Conservation (phyloP, 257 asterid genomes). For the Nicotiana noctiflora region DNA sequence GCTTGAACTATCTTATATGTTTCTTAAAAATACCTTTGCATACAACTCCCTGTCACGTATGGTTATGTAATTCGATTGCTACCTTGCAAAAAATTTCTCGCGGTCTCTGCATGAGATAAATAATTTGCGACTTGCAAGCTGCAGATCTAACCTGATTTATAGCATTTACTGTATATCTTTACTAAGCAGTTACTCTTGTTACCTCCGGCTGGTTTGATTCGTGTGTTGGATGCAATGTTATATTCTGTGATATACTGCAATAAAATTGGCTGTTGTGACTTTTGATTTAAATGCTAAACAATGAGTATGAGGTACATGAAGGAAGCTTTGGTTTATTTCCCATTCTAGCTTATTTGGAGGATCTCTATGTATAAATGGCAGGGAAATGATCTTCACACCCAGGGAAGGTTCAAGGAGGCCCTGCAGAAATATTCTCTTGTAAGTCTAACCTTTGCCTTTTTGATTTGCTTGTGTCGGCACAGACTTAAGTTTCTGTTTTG, state of each 20-base stretch:
- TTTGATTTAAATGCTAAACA: background rate
- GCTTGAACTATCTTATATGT: background rate
- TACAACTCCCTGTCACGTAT: background rate
- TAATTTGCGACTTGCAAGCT: background rate
- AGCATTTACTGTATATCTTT: background rate
- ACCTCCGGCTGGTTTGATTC: background rate
- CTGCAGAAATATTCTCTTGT: slow-evolving; percentile 75
- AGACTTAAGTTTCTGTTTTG: slow-evolving; percentile 1
- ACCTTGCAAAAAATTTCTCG: background rate
- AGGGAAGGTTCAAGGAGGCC: slow-evolving; percentile 66
- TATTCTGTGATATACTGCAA: background rate
- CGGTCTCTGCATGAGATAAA: background rate
- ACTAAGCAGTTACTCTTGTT: background rate
- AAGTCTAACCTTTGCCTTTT: slow-evolving; percentile 24
- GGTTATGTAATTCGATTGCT: background rate
- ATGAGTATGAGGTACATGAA: background rate
- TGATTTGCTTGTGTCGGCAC: slow-evolving; percentile 1
- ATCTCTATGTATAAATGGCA: slow-evolving; percentile 21
- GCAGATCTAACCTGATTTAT: background rate
- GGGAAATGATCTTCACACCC: slow-evolving; percentile 89
- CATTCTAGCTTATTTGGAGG: background rate
- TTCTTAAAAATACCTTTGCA: background rate
- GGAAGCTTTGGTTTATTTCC: background rate
- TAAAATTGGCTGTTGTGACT: background rate
- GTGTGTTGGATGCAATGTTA: background rate